Percentiles rank a stretch among this genome's conserved stretches.
phyloP scores from a whole-genome alignment of 208 protist genomes.

The Naegleria fowleri region DNA sequence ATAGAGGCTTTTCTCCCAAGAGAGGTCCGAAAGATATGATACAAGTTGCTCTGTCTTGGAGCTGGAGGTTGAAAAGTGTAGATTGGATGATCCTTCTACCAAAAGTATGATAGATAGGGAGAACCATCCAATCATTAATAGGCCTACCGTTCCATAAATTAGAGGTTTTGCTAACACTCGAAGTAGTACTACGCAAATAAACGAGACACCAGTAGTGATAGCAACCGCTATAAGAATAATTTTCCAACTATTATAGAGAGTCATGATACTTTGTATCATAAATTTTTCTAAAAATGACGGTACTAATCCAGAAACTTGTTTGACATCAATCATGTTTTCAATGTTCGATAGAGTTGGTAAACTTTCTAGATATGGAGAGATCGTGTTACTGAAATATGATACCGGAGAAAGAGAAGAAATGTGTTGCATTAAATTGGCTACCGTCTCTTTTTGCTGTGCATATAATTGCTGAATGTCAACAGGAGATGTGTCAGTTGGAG shows the following conservation, averaged over 20 bases:
- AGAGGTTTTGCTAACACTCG: not conserved
- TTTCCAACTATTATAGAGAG: not conserved
- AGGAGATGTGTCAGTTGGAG: too few species aligned
- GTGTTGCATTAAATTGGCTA: not conserved
- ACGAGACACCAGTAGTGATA: not conserved
- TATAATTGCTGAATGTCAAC: not conserved
- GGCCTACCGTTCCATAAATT: not conserved
- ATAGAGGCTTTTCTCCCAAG: not conserved
- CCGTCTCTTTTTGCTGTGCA: not conserved
- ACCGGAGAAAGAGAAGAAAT: not conserved
- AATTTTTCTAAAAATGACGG: not conserved
- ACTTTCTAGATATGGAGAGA: not conserved
- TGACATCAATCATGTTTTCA: not conserved
- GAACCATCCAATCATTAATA: not conserved
- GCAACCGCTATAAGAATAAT: not conserved
- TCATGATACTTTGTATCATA: not conserved
- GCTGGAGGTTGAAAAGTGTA: not conserved
- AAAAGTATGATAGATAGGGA: not conserved
- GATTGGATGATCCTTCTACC: not conserved
- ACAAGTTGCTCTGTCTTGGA: not conserved
- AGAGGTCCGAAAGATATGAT: not conserved
- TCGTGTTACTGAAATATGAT: not conserved
- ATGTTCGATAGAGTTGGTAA: not conserved
- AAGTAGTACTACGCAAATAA: not conserved
- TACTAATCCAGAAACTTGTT: not conserved